phyloP scores from a whole-genome alignment of 176 grass and related monocot genomes.

The Cenchrus fungigraminus region DNA sequence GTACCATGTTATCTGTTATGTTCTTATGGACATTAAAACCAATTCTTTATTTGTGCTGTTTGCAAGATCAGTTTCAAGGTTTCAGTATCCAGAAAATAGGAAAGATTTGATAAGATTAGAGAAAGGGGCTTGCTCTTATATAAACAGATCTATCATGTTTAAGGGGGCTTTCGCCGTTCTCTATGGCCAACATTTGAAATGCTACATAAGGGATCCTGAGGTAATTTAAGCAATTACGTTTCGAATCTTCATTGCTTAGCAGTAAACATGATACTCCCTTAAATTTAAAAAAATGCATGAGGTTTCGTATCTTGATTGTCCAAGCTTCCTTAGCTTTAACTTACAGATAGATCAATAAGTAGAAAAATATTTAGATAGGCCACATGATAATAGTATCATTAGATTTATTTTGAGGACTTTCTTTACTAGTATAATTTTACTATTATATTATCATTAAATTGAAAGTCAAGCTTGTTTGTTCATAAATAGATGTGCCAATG shows the following conservation, averaged over 20 bases:
- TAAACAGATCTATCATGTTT: conserved; percentile 68
- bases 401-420: neutral
- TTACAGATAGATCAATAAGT: neutral
- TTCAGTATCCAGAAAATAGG: conserved; percentile 59
- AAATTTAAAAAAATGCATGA: neutral
- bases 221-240: conserved; percentile 45
- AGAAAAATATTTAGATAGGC: neutral
- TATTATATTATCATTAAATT: neutral
- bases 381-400: neutral
- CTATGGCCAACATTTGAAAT: conserved; percentile 69
- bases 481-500: neutral
- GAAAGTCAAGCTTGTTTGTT: neutral
- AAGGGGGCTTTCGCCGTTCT: conserved; percentile 72
- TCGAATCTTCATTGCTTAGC: neutral
- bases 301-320: neutral
- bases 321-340: neutral
- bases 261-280: neutral
- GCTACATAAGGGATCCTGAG: conserved; percentile 74
- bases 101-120: conserved; percentile 76
- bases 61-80: conserved; percentile 63
- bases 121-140: conserved; percentile 64
- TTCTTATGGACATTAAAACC: conserved; percentile 16
- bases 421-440: neutral
- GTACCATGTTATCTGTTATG: neutral
- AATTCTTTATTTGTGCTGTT: conserved; percentile 10